Evolutionary conservation across 495 filamentous ascomycete species (phyloP), one percentile per base, ranked within the genome.

Genomic region (Trichoderma gamsii): DNA sequence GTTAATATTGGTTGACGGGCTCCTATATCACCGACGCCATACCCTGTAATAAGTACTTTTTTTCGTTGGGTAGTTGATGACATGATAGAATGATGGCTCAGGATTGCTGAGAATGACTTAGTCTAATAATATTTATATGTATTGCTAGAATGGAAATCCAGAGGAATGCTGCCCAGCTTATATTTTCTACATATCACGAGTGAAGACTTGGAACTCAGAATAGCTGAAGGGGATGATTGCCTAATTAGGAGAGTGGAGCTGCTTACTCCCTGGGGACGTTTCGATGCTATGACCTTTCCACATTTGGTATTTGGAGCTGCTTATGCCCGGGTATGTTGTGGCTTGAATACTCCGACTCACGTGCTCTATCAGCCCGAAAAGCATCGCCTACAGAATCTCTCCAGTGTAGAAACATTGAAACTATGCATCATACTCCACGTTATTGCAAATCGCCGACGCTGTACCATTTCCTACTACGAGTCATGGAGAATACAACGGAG

Each of bases 1-100:
- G 65, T 64, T n/a, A 59, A 12, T 15, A 32, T 6, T 35, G 18
- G 4, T 27, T 32, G 12, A 13, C 8, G 12, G 1, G 25, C 12
- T 27, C n/a, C 49, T 46, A 21, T n/a, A 18, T 4, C 1, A 18
- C 43, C 43, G 44, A 12, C 11, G 41, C 18, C 63, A 59, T 51
- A 74, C 73, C 73, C 73, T 38, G 73, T 75, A 61, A 75, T 73
- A 23, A 75, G 64, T 5, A 75, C 73, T n/a, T 44, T 72, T 49
- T 72, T 73, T 35, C 21, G 23, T 18, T 25, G 23, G 12, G 3
- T 63, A 3, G 27, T 15, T 4, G 56, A 25, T 63, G 56, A 7
- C 56, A 63, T 63, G n/a, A n/a, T n/a, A n/a, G n/a, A n/a, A n/a
- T n/a, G n/a, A n/a, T n/a, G n/a, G n/a, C n/a, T n/a, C n/a, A n/a